A percentile compares a stretch with the other conserved stretches of the same genome.
Evolutionary conservation across 805 yeast genomes (phyloP).

Genomic region (Candida broadrunensis): DNA sequence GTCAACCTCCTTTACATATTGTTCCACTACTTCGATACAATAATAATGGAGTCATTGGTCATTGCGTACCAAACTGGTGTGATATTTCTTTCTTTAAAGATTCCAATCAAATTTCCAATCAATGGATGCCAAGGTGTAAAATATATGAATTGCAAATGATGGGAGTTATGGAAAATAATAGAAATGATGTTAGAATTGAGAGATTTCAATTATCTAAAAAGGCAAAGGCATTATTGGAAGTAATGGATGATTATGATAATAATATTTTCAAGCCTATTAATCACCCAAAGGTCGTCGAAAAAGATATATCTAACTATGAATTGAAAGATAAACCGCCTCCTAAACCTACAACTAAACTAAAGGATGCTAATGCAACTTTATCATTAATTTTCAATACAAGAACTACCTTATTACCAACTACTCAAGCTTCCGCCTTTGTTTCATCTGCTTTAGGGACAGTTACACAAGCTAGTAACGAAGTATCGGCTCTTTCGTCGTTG

Average conservation of each 20-base stretch:
- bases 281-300: not conserved
- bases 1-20: conserved; percentile 88
- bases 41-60: conserved; percentile 48
- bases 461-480: conserved; percentile 20
- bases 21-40: conserved; percentile 83
- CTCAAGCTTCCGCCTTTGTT: conserved; percentile 21
- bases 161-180: conserved; percentile 94
- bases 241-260: conserved; percentile 69
- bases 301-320: not conserved
- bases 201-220: conserved; percentile 41
- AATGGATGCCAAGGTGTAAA: conserved; percentile 93
- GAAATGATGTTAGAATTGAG: conserved; percentile 64
- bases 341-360: conserved; percentile 10
- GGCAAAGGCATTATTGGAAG: conserved; percentile 46
- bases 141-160: conserved; percentile 96
- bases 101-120: conserved; percentile 37
- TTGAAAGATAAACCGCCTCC: not conserved
- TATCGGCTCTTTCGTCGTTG: conserved; percentile 36
- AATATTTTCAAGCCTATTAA: conserved; percentile 43
- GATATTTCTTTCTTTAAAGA: conserved; percentile 90
- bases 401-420: conserved; percentile 11
- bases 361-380: conserved; percentile 21
- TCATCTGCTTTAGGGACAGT: conserved; percentile 39
- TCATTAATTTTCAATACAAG: conserved; percentile 22
- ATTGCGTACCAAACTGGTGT: conserved; percentile 92